Evolutionary conservation across 192 early-diverging fungal species (phyloP).

Genomic region (Gamsiella multidivaricata): DNA sequence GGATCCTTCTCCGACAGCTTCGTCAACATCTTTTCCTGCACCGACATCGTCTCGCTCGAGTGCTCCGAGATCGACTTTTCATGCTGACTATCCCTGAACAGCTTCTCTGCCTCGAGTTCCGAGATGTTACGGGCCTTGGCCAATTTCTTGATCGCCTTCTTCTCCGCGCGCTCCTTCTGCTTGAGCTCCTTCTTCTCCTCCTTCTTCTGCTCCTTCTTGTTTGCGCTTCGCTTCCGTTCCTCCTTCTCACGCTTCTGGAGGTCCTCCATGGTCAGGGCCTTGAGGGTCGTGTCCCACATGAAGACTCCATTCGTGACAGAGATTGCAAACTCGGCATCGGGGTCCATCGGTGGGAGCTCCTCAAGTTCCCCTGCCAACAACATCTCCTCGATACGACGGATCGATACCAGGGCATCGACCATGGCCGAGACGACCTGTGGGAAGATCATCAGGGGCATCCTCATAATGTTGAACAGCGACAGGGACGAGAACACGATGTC

Average conservation of each 20-base stretch:
- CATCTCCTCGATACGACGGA: slow-evolving; percentile 84
- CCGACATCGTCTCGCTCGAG: slow-evolving; percentile 48
- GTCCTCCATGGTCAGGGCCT: slow-evolving; percentile 49
- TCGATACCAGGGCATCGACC: slow-evolving; percentile 87
- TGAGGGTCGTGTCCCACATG: slow-evolving; percentile 69
- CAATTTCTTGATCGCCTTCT: slow-evolving; percentile 43
- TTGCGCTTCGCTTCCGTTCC: slow-evolving; percentile 45
- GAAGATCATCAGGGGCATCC: slow-evolving; percentile 88
- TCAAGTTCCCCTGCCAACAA: slow-evolving; percentile 77
- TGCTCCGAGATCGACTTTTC: slow-evolving; percentile 32
- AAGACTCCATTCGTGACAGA: slow-evolving; percentile 70
- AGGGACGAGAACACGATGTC: slow-evolving; percentile 87
- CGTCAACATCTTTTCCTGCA: slow-evolving; percentile 51
- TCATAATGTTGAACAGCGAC: slow-evolving; percentile 93
- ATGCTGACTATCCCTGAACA: slow-evolving; percentile 13
- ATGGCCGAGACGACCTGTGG: slow-evolving; percentile 83
- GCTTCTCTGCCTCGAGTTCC: slow-evolving; percentile 23
- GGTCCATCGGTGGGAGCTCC: slow-evolving; percentile 53
- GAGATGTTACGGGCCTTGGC: slow-evolving; percentile 41
- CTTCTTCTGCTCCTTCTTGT: slow-evolving; percentile 56
- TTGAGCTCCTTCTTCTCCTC: slow-evolving; percentile 48
- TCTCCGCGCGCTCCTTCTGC: slow-evolving; percentile 33
- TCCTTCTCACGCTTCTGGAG: slow-evolving; percentile 52
- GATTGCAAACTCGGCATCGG: slow-evolving; percentile 61
- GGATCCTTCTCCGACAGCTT: slow-evolving; percentile 32